phyloP scores from a whole-genome alignment of 305 asterid species.

The Vinca major region DNA sequence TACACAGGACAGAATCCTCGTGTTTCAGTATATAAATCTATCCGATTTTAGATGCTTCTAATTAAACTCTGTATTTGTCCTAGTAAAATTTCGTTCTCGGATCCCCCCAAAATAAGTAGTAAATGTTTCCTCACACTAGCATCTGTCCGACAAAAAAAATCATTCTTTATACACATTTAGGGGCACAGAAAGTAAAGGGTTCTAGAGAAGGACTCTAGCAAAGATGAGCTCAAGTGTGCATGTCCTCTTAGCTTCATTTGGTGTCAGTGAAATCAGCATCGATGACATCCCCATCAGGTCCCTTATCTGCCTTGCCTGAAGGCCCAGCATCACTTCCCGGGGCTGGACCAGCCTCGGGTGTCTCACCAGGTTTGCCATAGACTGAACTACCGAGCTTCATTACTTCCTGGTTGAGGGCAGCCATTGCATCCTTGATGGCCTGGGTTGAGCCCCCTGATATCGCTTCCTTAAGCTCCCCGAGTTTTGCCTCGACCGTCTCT shows the following conservation, averaged over 20 bases:
- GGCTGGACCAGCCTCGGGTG: slow-evolving; percentile 55
- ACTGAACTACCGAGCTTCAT: slow-evolving; percentile 95
- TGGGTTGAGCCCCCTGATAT: slow-evolving; percentile 76
- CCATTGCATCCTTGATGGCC: slow-evolving; percentile 76
- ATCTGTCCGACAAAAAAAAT: slow-evolving; percentile 1
- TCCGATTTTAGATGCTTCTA: not conserved
- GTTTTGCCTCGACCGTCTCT: slow-evolving; percentile 88
- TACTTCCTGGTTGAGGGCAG: slow-evolving; percentile 88
- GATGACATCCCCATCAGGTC: slow-evolving; percentile 80
- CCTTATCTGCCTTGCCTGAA: slow-evolving; percentile 56
- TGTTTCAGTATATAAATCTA: slow-evolving; percentile 3
- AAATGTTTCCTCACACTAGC: not conserved
- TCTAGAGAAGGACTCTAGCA: not conserved
- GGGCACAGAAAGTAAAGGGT: not conserved
- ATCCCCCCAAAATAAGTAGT: not conserved
- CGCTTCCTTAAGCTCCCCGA: slow-evolving; percentile 76
- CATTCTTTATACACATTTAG: slow-evolving; percentile 13
- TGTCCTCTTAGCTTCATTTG: slow-evolving; percentile 40
- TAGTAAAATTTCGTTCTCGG: slow-evolving; percentile 10
- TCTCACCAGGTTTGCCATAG: slow-evolving; percentile 74
- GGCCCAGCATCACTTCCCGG: slow-evolving; percentile 49
- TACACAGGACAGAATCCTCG: not conserved
- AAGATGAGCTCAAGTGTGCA: slow-evolving; percentile 1
- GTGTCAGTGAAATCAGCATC: slow-evolving; percentile 97
- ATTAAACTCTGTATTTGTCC: slow-evolving; percentile 2